Evolutionary conservation across 2,329 filamentous ascomycete species (phyloP).

Genomic region (Salinomyces thailandicus): DNA sequence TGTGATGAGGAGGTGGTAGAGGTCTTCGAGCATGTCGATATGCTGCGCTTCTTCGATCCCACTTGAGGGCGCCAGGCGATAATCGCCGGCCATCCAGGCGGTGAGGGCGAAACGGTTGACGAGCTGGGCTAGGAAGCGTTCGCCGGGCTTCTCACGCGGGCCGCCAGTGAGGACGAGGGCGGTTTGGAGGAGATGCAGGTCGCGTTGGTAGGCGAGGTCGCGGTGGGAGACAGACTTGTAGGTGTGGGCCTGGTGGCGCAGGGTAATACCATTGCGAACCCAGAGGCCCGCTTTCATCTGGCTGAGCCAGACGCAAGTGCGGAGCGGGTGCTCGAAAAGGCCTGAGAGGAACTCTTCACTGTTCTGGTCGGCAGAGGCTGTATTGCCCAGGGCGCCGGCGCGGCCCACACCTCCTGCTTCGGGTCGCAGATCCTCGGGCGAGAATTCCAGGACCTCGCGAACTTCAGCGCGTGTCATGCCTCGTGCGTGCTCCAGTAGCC

Average conservation of each 20-base stretch:
- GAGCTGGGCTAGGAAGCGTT: conserved; percentile 69
- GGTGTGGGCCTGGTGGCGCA: conserved; percentile 87
- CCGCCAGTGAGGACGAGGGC: conserved; percentile 80
- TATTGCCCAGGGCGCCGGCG: conserved; percentile 11
- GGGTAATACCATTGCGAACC: conserved; percentile 93
- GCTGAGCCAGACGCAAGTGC: conserved; percentile 90
- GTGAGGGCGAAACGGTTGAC: conserved; percentile 85
- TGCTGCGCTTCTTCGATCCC: conserved; percentile 80
- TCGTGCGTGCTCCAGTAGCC: conserved; percentile 85
- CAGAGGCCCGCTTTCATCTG: conserved; percentile 99
- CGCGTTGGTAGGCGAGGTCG: conserved; percentile 87
- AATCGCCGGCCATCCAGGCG: conserved; percentile 76
- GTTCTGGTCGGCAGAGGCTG: conserved; percentile 12
- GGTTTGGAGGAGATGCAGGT: conserved; percentile 87
- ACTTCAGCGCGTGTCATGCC: conserved; percentile 59
- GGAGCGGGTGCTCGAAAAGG: conserved; percentile 83
- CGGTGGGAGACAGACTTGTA: conserved; percentile 83
- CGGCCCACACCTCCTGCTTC: conserved; percentile 6
- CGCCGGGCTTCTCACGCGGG: conserved; percentile 40
- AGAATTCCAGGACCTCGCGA: conserved; percentile 59
- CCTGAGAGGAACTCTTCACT: conserved; percentile 21
- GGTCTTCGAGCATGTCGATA: conserved; percentile 88
- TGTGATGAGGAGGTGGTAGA: conserved; percentile 86
- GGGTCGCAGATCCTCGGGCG: conserved; percentile 54
- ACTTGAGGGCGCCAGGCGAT: conserved; percentile 58